A percentile compares a stretch with the other conserved stretches of the same genome.
phyloP scores from a whole-genome alignment of 768 basidiomycete genomes.

The Suillus ampliporus region DNA sequence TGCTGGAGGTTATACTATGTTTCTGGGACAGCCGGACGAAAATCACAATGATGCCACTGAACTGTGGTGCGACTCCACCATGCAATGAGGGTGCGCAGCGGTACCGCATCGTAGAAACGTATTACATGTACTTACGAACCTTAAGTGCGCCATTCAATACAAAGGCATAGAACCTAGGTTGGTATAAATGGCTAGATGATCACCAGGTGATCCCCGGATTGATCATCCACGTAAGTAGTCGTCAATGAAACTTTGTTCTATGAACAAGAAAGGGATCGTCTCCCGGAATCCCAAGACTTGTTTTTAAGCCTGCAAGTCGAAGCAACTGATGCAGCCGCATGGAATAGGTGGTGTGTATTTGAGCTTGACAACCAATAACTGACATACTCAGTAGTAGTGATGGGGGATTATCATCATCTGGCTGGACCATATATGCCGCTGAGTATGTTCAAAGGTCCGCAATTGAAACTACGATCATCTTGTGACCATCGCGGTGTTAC shows the following conservation, averaged over 20 bases:
- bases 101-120: not conserved
- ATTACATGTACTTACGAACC: conserved; percentile 7
- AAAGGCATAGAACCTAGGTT: not conserved
- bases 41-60: not conserved
- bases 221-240: not conserved
- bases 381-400: too few relatives aligned
- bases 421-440: too few relatives aligned
- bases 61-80: not conserved
- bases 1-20: not conserved
- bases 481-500: too few relatives aligned
- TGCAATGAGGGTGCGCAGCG: not conserved
- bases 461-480: too few relatives aligned
- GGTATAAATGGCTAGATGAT: not conserved
- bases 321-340: too few relatives aligned
- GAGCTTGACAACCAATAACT: too few relatives aligned
- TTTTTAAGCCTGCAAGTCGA: too few relatives aligned
- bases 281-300: too few relatives aligned
- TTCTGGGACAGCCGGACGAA: not conserved
- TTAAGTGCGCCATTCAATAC: conserved; percentile 6
- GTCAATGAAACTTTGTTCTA: not conserved
- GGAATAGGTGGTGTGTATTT: too few relatives aligned
- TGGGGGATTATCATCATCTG: too few relatives aligned
- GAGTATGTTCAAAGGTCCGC: too few relatives aligned
- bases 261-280: not conserved
- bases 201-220: not conserved